These are phyloP conservation scores for Leccinum subgranulosum DNA, from an alignment of 768 basidiomycete genomes.

Conservation along the genomic window DNA sequence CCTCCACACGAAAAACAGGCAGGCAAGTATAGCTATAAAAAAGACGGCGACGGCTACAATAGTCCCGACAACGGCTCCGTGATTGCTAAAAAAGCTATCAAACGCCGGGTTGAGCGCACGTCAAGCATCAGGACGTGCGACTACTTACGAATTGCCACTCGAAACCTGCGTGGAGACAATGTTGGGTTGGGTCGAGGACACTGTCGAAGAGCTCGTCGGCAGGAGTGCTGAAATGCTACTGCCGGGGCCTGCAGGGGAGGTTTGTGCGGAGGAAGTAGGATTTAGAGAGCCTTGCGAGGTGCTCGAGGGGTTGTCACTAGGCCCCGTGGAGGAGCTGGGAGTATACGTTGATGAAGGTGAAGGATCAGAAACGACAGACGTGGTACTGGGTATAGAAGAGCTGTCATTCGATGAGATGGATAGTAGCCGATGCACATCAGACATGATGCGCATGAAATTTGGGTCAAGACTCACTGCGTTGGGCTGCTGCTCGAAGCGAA, in stretches of 20 bases:
- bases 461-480: conserved; percentile 1
- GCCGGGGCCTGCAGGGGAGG: conserved; percentile 36
- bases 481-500: background rate
- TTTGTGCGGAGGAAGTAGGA: conserved; percentile 23
- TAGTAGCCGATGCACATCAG: background rate
- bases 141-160: conserved; percentile 26
- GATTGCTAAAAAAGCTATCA: conserved; percentile 62
- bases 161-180: conserved; percentile 44
- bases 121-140: background rate
- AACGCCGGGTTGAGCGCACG: conserved; percentile 2
- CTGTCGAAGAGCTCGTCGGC: conserved; percentile 37
- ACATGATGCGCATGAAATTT: background rate
- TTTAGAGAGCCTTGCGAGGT: background rate
- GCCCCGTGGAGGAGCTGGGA: background rate
- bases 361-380: background rate
- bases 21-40: conserved; percentile 43
- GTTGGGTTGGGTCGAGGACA: conserved; percentile 44
- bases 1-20: conserved; percentile 34
- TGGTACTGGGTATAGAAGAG: background rate
- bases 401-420: background rate
- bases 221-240: conserved; percentile 40
- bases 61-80: conserved; percentile 65
- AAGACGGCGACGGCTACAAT: conserved; percentile 66
- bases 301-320: background rate
- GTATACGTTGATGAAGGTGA: background rate